Percentiles rank a stretch among this genome's conserved stretches.
These are phyloP conservation scores for Rugonectria rugulosa DNA, from an alignment of 2,329 filamentous ascomycete genomes.

Conservation along the genomic window DNA sequence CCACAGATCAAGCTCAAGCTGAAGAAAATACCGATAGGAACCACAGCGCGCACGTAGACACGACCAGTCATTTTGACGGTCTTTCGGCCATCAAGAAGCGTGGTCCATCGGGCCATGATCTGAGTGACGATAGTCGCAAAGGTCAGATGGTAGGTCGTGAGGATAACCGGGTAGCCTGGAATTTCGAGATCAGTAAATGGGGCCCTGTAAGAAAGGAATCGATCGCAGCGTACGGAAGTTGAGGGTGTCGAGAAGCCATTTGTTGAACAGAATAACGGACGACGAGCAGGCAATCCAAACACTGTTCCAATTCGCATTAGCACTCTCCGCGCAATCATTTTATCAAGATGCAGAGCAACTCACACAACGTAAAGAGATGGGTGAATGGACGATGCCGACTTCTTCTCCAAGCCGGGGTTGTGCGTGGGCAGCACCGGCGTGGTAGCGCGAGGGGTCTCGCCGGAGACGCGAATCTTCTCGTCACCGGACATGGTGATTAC, in stretches of 20 bases:
- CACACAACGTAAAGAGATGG: conserved; percentile 85
- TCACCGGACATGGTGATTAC: conserved; percentile 63
- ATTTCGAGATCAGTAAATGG: conserved; percentile 27
- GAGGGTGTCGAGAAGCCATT: conserved; percentile 90
- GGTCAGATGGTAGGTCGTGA: conserved; percentile 94
- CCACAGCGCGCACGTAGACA: conserved; percentile 90
- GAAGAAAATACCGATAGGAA: conserved; percentile 96
- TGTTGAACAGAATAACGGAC: conserved; percentile 98
- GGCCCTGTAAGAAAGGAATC: conserved; percentile 3
- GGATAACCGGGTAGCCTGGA: conserved; percentile 75
- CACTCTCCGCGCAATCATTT: conserved; percentile 2
- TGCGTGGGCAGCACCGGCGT: conserved; percentile 78
- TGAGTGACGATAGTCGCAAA: conserved; percentile 97
- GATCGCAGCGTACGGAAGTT: conserved; percentile 67
- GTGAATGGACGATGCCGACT: conserved; percentile 72
- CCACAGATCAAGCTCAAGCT: conserved; percentile 95
- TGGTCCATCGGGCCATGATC: conserved; percentile 87
- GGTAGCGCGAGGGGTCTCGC: conserved; percentile 72
- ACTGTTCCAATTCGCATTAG: conserved; percentile 55
- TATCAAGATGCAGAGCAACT: conserved; percentile 39
- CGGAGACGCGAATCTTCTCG: conserved; percentile 85
- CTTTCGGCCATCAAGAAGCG: conserved; percentile 90
- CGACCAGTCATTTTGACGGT: conserved; percentile 96
- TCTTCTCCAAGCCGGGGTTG: conserved; percentile 78
- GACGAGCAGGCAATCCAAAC: conserved; percentile 93